A percentile compares a stretch with the other conserved stretches of the same genome.
Conservation (phyloP, 148 eudicot species). For the Diospyros lotus region DNA sequence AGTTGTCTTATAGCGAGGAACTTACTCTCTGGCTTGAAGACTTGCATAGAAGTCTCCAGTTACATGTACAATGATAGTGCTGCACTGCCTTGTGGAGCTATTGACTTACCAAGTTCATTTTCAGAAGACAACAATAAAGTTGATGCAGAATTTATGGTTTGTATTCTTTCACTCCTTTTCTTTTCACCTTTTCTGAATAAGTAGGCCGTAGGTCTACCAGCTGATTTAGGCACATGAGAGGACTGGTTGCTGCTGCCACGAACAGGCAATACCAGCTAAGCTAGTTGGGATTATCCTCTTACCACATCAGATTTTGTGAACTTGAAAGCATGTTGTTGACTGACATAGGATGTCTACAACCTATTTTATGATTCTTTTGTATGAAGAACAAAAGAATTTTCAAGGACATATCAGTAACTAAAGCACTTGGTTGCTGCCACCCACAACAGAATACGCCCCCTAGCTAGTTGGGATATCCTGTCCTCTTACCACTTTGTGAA, state of each 20-base stretch:
- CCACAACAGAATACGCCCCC: background rate
- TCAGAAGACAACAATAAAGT: slow-evolving; percentile 44
- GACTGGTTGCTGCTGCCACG: too few species aligned
- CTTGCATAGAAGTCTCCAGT: slow-evolving; percentile 70
- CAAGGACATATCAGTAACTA: background rate
- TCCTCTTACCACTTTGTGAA: background rate
- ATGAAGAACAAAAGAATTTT: background rate
- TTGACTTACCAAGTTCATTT: slow-evolving; percentile 29
- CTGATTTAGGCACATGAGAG: slow-evolving; percentile 8
- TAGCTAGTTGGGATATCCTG: background rate
- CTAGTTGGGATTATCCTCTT: too few species aligned
- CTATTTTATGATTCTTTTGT: too few species aligned
- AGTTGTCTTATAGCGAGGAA: slow-evolving; percentile 92
- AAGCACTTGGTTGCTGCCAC: background rate
- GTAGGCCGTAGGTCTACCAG: background rate
- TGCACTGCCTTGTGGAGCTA: slow-evolving; percentile 32
- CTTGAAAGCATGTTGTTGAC: too few species aligned
- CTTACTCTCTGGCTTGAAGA: slow-evolving; percentile 81
- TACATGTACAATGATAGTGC: slow-evolving; percentile 60
- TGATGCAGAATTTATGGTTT: slow-evolving; percentile 45
- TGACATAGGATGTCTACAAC: too few species aligned
- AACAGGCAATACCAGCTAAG: too few species aligned
- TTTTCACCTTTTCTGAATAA: background rate
- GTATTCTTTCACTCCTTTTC: slow-evolving; percentile 17
- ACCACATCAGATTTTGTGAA: too few species aligned